phyloP scores from a whole-genome alignment of 306 rosid genomes.

The Erythrophleum fordii region DNA sequence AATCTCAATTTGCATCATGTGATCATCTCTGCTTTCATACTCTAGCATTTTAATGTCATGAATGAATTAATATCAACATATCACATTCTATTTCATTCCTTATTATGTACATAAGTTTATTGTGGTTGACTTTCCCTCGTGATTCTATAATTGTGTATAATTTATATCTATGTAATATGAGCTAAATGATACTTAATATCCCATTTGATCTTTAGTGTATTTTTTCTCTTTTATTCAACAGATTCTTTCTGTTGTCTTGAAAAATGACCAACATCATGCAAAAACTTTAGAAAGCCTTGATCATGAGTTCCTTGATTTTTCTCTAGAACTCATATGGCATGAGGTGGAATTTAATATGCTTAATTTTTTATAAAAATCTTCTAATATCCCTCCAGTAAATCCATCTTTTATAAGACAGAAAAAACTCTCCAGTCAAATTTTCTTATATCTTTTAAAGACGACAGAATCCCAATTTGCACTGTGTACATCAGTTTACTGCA shows the following conservation, averaged over 20 bases:
- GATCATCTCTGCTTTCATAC: conserved; percentile 23
- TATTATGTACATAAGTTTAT: not conserved
- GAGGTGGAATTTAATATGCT: not conserved
- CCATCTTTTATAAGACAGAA: not conserved
- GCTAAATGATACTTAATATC: conserved; percentile 18
- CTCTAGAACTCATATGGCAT: not conserved
- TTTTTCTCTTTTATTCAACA: conserved; percentile 40
- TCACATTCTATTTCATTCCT: not conserved
- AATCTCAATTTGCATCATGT: conserved; percentile 18
- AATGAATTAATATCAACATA: conserved; percentile 15
- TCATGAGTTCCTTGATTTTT: conserved; percentile 6
- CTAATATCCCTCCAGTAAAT: not conserved
- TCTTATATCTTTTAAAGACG: not conserved
- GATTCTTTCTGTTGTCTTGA: conserved; percentile 84
- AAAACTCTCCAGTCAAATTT: not conserved
- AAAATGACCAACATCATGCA: conserved; percentile 61
- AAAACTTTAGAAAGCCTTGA: conserved; percentile 34
- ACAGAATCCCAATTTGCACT: not conserved
- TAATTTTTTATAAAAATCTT: not conserved
- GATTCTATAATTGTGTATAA: not conserved
- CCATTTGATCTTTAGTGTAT: conserved; percentile 31
- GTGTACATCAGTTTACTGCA: not conserved
- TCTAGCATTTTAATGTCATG: not conserved
- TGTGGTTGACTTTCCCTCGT: conserved; percentile 9
- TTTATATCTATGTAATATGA: conserved; percentile 16